Percentiles rank a stretch among this genome's conserved stretches.
These are phyloP conservation scores for Neolecta irregularis DNA, from an alignment of 1,139 yeast species.

Conservation along the genomic window DNA sequence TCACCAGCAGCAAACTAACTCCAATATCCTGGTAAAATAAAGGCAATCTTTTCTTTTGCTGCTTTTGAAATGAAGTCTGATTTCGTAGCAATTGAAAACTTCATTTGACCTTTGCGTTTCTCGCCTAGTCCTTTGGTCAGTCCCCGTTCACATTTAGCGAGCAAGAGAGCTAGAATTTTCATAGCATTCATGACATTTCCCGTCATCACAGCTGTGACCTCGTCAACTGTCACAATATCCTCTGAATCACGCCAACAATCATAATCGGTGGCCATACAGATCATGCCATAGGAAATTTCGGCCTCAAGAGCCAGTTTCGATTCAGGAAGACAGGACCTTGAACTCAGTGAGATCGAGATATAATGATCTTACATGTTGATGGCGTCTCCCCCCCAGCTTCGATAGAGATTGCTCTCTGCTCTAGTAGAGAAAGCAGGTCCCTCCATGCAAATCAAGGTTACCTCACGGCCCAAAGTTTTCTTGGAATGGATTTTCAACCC, in stretches of 20 bases:
- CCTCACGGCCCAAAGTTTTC: constrained; percentile 39
- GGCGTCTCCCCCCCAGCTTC: constrained; percentile 83
- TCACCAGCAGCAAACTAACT: too few relatives aligned
- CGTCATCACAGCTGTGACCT: constrained; percentile 76
- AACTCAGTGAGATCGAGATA: constrained; percentile 20
- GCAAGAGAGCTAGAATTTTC: background rate
- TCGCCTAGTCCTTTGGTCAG: constrained; percentile 17
- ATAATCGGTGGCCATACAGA: constrained; percentile 97
- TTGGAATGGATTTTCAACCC: constrained; percentile 41
- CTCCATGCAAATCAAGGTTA: constrained; percentile 90
- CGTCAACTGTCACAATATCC: constrained; percentile 93
- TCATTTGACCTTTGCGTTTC: constrained; percentile 60
- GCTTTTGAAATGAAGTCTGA: constrained; percentile 62
- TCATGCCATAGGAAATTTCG: constrained; percentile 90
- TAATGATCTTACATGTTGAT: constrained; percentile 95
- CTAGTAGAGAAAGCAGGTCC: constrained; percentile 97
- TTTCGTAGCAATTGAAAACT: constrained; percentile 64
- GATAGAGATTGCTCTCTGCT: constrained; percentile 85
- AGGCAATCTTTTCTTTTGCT: constrained; percentile 65
- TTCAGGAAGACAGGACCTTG: constrained; percentile 89
- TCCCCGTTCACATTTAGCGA: background rate
- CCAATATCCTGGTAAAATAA: constrained; percentile 85
- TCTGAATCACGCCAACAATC: constrained; percentile 95
- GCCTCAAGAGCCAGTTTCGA: constrained; percentile 94
- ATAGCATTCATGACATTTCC: constrained; percentile 79